Conservation (phyloP, 1,284 basidiomycete species). For the Ustilago nuda region DNA sequence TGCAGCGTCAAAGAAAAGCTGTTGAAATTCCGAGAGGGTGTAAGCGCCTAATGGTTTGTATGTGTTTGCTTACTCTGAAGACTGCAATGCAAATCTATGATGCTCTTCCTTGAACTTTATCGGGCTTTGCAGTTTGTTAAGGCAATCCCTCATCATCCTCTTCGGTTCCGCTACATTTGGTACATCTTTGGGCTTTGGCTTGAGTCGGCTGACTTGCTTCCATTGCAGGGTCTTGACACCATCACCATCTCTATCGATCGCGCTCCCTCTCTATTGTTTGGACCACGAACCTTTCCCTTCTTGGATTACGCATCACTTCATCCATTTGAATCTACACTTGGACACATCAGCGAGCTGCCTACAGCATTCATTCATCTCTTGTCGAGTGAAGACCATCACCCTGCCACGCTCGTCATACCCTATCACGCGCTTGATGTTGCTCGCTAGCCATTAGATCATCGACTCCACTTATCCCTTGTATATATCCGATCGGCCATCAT, state of each 20-base stretch:
- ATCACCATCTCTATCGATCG: not conserved
- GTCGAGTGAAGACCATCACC: not conserved
- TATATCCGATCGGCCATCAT: slow-evolving; percentile 1
- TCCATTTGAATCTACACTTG: not conserved
- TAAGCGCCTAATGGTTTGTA: not conserved
- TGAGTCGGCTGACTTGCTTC: slow-evolving; percentile 24
- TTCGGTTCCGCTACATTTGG: slow-evolving; percentile 18
- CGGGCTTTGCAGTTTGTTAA: slow-evolving; percentile 12
- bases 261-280: not conserved
- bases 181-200: slow-evolving; percentile 9
- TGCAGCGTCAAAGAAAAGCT: slow-evolving; percentile 7
- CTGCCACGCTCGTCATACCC: not conserved
- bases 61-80: not conserved
- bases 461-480: not conserved
- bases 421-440: not conserved
- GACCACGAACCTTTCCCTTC: not conserved
- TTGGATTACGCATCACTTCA: not conserved
- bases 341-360: too few species aligned
- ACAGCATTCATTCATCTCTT: not conserved
- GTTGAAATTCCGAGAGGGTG: slow-evolving; percentile 5
- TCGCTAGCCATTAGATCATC: not conserved
- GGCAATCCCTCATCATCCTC: not conserved
- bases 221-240: not conserved
- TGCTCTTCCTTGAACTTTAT: not conserved
- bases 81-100: not conserved